Base-by-base conservation (phyloP, 2,329 filamentous ascomycete species). In the Calonectria pteridis region DNA sequence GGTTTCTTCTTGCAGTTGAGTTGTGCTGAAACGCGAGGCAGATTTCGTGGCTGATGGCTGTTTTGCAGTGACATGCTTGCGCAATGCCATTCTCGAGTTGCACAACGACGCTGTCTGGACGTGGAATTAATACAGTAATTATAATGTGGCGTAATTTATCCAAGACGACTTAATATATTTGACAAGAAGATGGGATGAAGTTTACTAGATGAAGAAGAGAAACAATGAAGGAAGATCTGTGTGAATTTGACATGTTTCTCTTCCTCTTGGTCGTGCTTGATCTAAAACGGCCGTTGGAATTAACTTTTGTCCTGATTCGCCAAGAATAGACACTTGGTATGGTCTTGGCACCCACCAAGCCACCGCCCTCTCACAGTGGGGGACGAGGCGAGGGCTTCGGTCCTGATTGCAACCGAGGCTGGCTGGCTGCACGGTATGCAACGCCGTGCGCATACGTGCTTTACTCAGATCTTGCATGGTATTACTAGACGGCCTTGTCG, bases 391-490 rank as follows among this genome's bases (percentile, higher is more conserved):
- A 2, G 14, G 16, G n/a, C 20, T 46, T 46, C 43, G 43, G 43
- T 46, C 18, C 40, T 20, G 18, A 46, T 10, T 3, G 40, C n/a
- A n/a, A 46, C 40, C 43, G 43, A 13, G 43, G 2, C 43, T 46
- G 43, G 43, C 43, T 13, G n/a, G 43, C 43, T 23, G 6, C n/a
- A 46, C 43, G 9, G 43, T 46, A 23, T 23, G 43, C n/a, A 46
- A 46, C n/a, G 9, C 43, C n/a, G 43, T 46, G 43, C 43, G 43
- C 10, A 23, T 11, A 46, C 43, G 43, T 46, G 43, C n/a, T 62
- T 62, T 62, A 62, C 55, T 62, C 55, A 62, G 55, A 62, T 62
- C 33, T 62, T 62, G 55, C 55, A 62, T 40, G 31, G 55, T 40
- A 62, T 62, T 62, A 62, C 55, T 62, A 55, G 51, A 33, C 18